A percentile compares a stretch with the other conserved stretches of the same genome.
These are phyloP conservation scores for Tribonema minus DNA, from an alignment of 108 stramenopile species.

Conservation along the genomic window DNA sequence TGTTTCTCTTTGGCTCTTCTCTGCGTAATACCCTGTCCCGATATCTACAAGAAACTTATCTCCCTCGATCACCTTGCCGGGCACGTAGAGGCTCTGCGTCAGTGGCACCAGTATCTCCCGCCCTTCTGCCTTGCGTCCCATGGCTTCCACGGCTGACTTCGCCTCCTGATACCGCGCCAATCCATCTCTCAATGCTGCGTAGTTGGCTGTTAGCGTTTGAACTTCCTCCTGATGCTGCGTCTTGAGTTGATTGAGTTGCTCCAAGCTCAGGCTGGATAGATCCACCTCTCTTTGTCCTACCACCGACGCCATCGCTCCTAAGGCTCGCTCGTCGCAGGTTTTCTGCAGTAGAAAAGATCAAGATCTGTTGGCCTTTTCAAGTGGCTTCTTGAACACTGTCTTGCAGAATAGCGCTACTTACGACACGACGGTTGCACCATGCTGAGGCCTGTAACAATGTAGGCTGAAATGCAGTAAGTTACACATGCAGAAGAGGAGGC, in stretches of 20 bases:
- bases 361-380: no score
- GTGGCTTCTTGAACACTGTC: no score
- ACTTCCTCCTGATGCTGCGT: slow-evolving; percentile 48
- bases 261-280: slow-evolving; percentile 24
- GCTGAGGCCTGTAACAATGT: no score
- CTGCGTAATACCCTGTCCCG: slow-evolving; percentile 29
- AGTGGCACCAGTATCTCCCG: slow-evolving; percentile 45
- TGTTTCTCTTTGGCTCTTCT: slow-evolving; percentile 23
- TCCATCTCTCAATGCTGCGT: slow-evolving; percentile 21
- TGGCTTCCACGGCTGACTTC: slow-evolving; percentile 26
- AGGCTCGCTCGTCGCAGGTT: no score
- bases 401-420: no score
- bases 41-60: slow-evolving; percentile 43
- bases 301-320: no score
- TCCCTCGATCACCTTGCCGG: slow-evolving; percentile 29
- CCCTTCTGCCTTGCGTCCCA: slow-evolving; percentile 20
- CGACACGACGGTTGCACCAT: no score
- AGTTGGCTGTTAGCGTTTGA: slow-evolving; percentile 25
- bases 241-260: slow-evolving; percentile 48
- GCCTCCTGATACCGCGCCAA: slow-evolving; percentile 28
- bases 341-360: no score
- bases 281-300: no score
- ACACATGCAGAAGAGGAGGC: no score
- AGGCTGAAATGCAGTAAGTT: no score
- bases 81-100: slow-evolving; percentile 45